Base-by-base conservation (phyloP, 1,284 basidiomycete genomes). In the Ustilago nuda region DNA sequence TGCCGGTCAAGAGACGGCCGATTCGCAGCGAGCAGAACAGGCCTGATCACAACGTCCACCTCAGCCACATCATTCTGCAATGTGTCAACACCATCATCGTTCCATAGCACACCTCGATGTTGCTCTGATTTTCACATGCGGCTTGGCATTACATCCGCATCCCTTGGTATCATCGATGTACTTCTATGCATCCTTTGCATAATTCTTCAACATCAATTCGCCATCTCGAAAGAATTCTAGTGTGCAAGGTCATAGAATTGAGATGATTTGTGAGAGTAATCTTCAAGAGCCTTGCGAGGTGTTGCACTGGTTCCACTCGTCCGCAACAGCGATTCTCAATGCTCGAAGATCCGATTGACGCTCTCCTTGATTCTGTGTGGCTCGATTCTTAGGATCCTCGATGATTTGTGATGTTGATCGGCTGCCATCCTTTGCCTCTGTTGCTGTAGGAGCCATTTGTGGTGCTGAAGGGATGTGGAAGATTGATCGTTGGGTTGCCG, bases 1-100 rank as follows among this genome's bases (percentile, higher is more conserved):
- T 17, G 76, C 76, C 1, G 76, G 72, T 48, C 72, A 64, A n/a
- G 72, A 71, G 33, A 71, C 72, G 12, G 71, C 72, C 36, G 76
- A 78, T 41, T 74, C 71, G n/a, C 61, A 50, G 39, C 61, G 63
- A 53, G 73, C 73, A n/a, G 59, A 68, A 8, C 73, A 76, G 56
- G 41, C 59, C 11, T 67, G 51, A 43, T 7, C 17, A 12, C 17
- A 12, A 15, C n/a, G n/a, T 45, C 8, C 43, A 15, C 9, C 39
- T 57, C 12, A 58, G 56, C 45, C n/a, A 27, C n/a, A 45, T 19
- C n/a, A 45, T 19, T 6, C 39, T 15, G 13, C 15, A 41, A 17
- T 41, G 6, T 41, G 11, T 41, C 39, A 30, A 8, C 54, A 37
- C 33, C 37, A 43, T 43, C 36, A 41, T 33, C 50, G 12, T 33